These are phyloP conservation scores for Microbotryomycetes sp. DNA, from an alignment of 1,284 basidiomycete species.

Conservation along the genomic window DNA sequence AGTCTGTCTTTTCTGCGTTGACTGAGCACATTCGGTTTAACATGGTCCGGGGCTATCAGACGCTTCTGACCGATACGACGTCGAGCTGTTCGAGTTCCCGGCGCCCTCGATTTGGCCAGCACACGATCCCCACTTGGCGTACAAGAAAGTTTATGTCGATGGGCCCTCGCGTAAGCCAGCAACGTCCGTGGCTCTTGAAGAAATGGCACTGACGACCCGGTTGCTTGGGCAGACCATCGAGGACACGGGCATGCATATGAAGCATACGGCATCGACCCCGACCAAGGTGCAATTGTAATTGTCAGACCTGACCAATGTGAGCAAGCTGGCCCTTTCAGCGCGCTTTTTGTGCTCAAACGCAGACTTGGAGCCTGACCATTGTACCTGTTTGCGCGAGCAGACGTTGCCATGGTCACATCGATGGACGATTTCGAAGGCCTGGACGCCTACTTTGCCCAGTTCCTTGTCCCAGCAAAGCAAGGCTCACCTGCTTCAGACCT, in stretches of 20 bases:
- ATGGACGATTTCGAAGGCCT: constrained; percentile 27
- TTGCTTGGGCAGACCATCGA: constrained; percentile 27
- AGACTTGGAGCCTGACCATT: not conserved
- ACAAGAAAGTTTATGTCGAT: constrained; percentile 34
- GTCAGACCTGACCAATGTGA: constrained; percentile 39
- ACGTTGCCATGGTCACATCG: constrained; percentile 25
- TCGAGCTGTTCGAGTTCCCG: constrained; percentile 34
- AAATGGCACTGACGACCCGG: not conserved
- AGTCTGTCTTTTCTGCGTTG: not conserved
- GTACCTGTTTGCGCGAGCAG: constrained; percentile 4
- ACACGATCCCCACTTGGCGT: constrained; percentile 20
- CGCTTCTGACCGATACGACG: constrained; percentile 18
- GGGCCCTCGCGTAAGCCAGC: constrained; percentile 21
- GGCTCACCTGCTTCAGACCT: constrained; percentile 5
- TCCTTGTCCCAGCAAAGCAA: constrained; percentile 23
- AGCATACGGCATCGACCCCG: constrained; percentile 39
- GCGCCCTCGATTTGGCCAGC: constrained; percentile 23
- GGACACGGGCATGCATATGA: constrained; percentile 42
- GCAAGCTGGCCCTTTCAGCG: not conserved
- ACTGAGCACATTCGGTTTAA: not conserved
- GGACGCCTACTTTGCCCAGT: constrained; percentile 30
- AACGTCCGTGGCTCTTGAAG: not conserved
- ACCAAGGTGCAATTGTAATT: constrained; percentile 38
- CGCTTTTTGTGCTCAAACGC: not conserved
- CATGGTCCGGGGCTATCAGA: not conserved